These are phyloP conservation scores for Diaporthe sp. DNA, from an alignment of 2,329 filamentous ascomycete species.

Conservation along the genomic window DNA sequence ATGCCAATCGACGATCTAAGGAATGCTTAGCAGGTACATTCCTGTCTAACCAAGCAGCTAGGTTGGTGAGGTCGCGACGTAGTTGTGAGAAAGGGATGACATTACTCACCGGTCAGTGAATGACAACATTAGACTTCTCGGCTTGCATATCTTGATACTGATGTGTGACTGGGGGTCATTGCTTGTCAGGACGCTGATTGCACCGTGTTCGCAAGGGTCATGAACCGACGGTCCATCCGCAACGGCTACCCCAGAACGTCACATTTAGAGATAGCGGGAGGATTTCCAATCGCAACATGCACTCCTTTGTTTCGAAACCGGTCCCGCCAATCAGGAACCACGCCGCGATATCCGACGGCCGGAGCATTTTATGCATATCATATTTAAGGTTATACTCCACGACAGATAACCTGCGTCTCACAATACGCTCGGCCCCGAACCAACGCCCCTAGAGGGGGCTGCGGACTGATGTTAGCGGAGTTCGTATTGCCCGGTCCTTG, in stretches of 20 bases:
- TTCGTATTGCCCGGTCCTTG: not conserved
- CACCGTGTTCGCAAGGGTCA: not conserved
- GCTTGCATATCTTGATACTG: constrained; percentile 20
- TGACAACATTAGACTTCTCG: constrained; percentile 10
- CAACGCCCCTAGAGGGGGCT: not conserved
- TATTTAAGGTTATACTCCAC: constrained; percentile 21
- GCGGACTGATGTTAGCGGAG: not conserved
- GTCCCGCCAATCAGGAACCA: not conserved
- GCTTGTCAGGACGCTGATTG: not conserved
- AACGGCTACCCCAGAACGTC: constrained; percentile 13
- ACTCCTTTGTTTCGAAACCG: constrained; percentile 8
- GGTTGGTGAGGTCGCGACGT: not conserved
- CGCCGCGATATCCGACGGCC: not conserved
- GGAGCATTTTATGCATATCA: not conserved
- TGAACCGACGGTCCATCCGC: constrained; percentile 15
- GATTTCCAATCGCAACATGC: constrained; percentile 16
- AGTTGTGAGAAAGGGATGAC: not conserved
- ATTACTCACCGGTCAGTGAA: not conserved
- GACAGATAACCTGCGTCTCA: constrained; percentile 19
- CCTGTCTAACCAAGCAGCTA: not conserved
- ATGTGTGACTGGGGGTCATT: constrained; percentile 7
- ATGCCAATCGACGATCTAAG: not conserved
- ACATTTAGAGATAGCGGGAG: constrained; percentile 4
- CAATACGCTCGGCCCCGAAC: constrained; percentile 22
- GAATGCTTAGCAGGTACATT: not conserved